Base-by-base conservation (phyloP, 805 yeast species). In the Torulaspora gathmanii region DNA sequence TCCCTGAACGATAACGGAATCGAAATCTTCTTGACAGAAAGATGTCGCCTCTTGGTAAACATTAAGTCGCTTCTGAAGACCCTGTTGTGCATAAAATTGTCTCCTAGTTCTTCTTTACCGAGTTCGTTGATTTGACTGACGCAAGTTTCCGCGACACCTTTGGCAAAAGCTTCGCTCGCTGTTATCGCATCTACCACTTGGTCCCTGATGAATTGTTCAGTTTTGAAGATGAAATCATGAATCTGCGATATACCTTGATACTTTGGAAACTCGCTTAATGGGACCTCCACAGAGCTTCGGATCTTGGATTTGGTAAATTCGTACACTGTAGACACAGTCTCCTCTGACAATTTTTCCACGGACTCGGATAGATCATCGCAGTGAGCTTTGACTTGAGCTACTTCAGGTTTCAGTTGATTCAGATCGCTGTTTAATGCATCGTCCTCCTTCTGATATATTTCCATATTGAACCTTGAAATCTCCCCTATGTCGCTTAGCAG, bases 11-110 rank as follows among this genome's bases (percentile, higher is more conserved):
- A 78, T 19, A 91, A 72, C 16, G 77, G 74, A 20, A 78, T 78
- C 38, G 77, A 72, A 22, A 90, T 70, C 31, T 75, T 72, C 50
- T 82, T 77, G 28, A 77, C 71, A 27, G 81, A 65, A 4, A 74
- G 63, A 56, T 93, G 96, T 31, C 74, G 77, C 46, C 74, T 74
- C 53, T 88, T 79, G 2, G 88, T 78, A 57, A 89, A 91, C 98
- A 93, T 93, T 31, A 84, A 74, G 23, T 79, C 81, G 8, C 84
- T 75, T 46, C 83, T 76, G 62, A 87, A 87, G 7, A 73, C 73
- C 42, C 80, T 77, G 42, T 80, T 83, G 22, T 77, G 54, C 64
- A 73, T 70, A 35, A 71, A 74, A 23, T 79, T 83, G 25, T 77
- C 76, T 6, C 87, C 87, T 35, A 89, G 69, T n/a, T 78, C 75